phyloP scores from a whole-genome alignment of 345 rosid species.

The Ailanthus altissimus region DNA sequence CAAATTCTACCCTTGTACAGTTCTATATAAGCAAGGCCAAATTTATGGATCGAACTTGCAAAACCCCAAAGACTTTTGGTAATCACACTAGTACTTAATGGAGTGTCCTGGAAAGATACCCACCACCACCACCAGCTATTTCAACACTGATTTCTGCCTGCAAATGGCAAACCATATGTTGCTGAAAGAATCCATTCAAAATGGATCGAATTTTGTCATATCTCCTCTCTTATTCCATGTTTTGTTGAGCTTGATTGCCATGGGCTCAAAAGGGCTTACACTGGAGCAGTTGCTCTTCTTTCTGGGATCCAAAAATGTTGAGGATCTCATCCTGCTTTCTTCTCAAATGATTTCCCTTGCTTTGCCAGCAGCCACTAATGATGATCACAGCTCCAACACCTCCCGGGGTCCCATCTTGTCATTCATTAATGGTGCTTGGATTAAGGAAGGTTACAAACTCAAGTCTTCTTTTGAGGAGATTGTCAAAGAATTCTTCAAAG shows the following conservation, averaged over 20 bases:
- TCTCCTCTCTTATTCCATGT: background rate
- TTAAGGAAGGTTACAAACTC: background rate
- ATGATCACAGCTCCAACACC: background rate
- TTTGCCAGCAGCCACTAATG: background rate
- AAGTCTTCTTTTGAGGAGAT: conserved; percentile 15
- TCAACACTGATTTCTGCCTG: background rate
- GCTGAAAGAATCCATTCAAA: background rate
- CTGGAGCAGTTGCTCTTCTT: conserved; percentile 1
- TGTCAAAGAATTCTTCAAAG: background rate
- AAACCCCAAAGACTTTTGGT: background rate
- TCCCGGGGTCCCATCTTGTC: conserved; percentile 2
- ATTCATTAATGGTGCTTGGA: conserved; percentile 13
- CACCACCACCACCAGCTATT: background rate
- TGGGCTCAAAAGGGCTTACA: conserved; percentile 6
- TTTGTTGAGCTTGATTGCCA: conserved; percentile 19
- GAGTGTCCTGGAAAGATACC: background rate
- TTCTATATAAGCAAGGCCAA: background rate
- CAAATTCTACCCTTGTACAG: background rate
- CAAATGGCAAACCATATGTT: background rate
- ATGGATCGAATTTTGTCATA: background rate
- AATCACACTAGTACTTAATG: background rate
- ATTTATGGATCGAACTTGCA: background rate
- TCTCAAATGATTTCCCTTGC: background rate
- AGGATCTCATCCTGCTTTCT: background rate
- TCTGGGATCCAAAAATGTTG: background rate